Evolutionary conservation across 495 filamentous ascomycete species (phyloP), one percentile per base, ranked within the genome.

Genomic region (Lineolata rhizophorae): DNA sequence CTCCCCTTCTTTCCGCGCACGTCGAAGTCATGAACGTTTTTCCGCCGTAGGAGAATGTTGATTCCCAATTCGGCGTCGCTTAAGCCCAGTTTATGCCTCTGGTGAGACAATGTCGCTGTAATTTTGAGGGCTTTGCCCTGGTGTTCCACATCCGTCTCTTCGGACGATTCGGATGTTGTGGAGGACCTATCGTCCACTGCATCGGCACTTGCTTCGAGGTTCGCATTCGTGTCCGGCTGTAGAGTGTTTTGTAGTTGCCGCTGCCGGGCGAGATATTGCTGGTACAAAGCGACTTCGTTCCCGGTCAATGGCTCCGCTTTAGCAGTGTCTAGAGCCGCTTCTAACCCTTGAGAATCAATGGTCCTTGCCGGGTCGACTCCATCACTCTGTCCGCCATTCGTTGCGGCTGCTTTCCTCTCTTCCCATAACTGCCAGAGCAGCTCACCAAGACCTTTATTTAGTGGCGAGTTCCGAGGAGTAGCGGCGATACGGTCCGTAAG

Each of bases 81-180:
- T 5, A 84, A 55, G 0, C 72, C 77, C 11, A 81, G 64, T 49
- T 90, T 90, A 37, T 78, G 76, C 35, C 81, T 64, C 16, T 76
- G 69, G 51, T 87, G 72, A 26, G 72, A 75, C 35, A 92, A 55
- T 4, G 77, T 76, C 2, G 79, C 70, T 1, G 82, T 80, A 11
- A 81, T 71, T 39, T 93, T 95, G 15, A 97, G 58, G 10, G 81
- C 78, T 45, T 84, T 79, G 19, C 87, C 87, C 50, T 97, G 87
- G 30, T 84, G 72, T 37, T 92, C 82, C 2, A 71, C 71, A 32
- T 93, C 83, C 0, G 80, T 84, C 35, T 84, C 81, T 33, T 92
- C 87, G 0, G 78, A 81, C 8, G 81, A 73, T 0, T 74, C 76
- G 0, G 79, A 80, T 9, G 76, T 78, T 29, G 72, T 67, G 1